Base-by-base conservation (phyloP, 2,329 filamentous ascomycete species). In the Microsporum canis region DNA sequence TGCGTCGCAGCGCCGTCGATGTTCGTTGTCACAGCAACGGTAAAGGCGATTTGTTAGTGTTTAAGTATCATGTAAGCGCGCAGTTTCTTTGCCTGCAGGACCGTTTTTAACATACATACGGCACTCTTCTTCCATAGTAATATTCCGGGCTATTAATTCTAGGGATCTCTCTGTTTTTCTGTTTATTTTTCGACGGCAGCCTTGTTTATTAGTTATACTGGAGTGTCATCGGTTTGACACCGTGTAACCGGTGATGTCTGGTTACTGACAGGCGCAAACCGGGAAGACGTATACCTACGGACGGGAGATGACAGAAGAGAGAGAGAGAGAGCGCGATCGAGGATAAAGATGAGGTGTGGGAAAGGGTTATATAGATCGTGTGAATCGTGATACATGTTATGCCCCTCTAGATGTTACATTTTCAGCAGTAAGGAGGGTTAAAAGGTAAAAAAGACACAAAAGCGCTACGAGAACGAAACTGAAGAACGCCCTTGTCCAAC, bases 21-120 rank as follows among this genome's bases (percentile, higher is more conserved):
- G 56, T n/a, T 31, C 17, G 56, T 58, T 58, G 56, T 58, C 56
- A 58, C 36, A 36, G 56, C 56, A 58, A 58, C 56, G 14, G 56
- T 6, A n/a, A 12, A 14, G 56, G 23, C 4, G 29, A 3, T 33
- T n/a, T 17, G 31, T 55, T 29, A 29, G 23, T 7, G 23, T 17
- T 17, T 3, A 23, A 47, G 39, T 23, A 43, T 43, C 43, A 47
- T 43, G 39, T 47, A 47, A 47, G 43, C 23, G n/a, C n/a, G 23
- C n/a, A 10, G 43, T 27, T 47, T 47, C 34, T 36, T 36, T 36
- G 23, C 43, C 23, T 29, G 43, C 43, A 47, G 17, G 39, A 43
- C 39, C 39, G 39, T 43, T 43, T n/a, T 43, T 17, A 2, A 43
- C 5, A 17, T 41, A 43, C 2, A 36, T 43, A 43, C 39, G 17